Percentiles rank a stretch among this genome's conserved stretches.
phyloP scores from a whole-genome alignment of 179 eudicot genomes.

The Heliamphora pulchella region DNA sequence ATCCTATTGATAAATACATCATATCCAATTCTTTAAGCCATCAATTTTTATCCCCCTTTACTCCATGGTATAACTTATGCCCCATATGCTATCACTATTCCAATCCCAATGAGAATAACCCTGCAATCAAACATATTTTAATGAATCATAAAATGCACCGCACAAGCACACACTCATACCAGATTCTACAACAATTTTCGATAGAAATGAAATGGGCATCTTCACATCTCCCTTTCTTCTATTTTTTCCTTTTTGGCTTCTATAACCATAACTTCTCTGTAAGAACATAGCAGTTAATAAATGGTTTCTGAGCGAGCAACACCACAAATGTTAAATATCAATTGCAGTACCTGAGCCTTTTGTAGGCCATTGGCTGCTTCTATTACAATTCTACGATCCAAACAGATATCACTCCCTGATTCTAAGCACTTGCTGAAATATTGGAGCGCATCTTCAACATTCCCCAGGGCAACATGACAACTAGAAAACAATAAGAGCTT shows the following conservation, averaged over 20 bases:
- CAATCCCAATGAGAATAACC: too few relatives aligned
- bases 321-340: neutral
- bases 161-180: neutral
- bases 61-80: too few relatives aligned
- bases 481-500: constrained; percentile 27
- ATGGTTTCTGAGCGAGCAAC: neutral
- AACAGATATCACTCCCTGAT: constrained; percentile 41
- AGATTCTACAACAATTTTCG: neutral
- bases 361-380: constrained; percentile 83
- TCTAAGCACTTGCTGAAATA: constrained; percentile 53
- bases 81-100: too few relatives aligned
- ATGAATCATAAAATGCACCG: constrained; percentile 9
- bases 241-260: neutral
- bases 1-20: too few relatives aligned
- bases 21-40: too few relatives aligned
- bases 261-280: neutral
- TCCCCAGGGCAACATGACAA: constrained; percentile 81
- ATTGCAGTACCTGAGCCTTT: constrained; percentile 60
- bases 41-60: too few relatives aligned
- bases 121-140: too few relatives aligned
- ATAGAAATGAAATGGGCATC: neutral
- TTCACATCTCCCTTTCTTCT: neutral
- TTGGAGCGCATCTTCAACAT: constrained; percentile 57
- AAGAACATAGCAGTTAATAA: neutral
- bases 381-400: constrained; percentile 65